Percentiles rank a stretch among this genome's conserved stretches.
These are phyloP conservation scores for Mortierella sp. DNA, from an alignment of 371 early-diverging fungal genomes.

Conservation along the genomic window DNA sequence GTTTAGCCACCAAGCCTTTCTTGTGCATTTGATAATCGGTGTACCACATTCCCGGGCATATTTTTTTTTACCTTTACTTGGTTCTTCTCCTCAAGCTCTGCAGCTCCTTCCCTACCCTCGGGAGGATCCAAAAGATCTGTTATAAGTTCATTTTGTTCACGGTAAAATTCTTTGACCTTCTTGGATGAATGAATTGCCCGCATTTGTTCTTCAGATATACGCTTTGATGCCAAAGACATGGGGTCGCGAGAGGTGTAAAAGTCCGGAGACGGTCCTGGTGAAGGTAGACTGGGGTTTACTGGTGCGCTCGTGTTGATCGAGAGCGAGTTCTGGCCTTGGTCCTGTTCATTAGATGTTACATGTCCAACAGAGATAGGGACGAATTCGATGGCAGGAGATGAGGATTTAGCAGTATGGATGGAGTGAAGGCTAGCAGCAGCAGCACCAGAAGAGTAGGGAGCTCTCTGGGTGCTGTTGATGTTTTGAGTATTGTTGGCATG, in stretches of 20 bases:
- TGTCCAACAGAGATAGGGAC: too few relatives aligned
- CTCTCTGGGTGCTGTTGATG: neutral
- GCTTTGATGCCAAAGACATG: constrained; percentile 43
- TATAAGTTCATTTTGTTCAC: constrained; percentile 87
- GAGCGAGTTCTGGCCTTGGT: neutral
- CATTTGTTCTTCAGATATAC: constrained; percentile 58
- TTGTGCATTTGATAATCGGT: too few relatives aligned
- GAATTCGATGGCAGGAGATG: constrained; percentile 32
- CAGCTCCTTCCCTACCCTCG: constrained; percentile 44
- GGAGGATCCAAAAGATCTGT: constrained; percentile 76
- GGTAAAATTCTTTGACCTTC: constrained; percentile 77
- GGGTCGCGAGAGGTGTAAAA: constrained; percentile 56
- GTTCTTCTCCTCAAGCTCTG: constrained; percentile 57
- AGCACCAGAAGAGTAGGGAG: neutral
- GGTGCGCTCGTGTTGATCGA: neutral
- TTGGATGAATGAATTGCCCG: constrained; percentile 35
- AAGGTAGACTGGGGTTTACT: neutral
- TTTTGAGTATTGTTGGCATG: constrained; percentile 2
- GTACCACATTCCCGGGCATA: too few relatives aligned
- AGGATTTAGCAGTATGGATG: constrained; percentile 19
- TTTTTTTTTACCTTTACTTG: constrained; percentile 63
- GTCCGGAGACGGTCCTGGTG: constrained; percentile 12
- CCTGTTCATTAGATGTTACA: too few relatives aligned
- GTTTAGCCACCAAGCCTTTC: too few relatives aligned
- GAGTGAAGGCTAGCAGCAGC: constrained; percentile 6